Evolutionary conservation across 441 rosid genomes (phyloP), one percentile per base, ranked within the genome.

Genomic region (Croton laevigatus): DNA sequence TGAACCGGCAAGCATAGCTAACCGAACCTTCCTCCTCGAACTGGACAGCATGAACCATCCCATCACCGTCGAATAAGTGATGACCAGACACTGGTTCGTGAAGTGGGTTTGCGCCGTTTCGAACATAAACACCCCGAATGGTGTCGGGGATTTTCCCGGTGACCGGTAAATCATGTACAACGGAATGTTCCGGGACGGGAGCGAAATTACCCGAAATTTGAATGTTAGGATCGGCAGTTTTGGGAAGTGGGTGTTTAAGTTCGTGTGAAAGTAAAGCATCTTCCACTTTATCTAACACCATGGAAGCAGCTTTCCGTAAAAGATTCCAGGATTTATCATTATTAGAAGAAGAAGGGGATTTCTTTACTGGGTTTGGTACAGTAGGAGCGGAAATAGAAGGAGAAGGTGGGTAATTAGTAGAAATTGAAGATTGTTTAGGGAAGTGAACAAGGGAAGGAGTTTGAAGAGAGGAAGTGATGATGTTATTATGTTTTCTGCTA

Each of bases 41-140:
- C 20, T 62, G 72, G 27, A 91, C 90, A 0, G 90, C 82, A 58
- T 91, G 97, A 60, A 91, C 79, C 95, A 91, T 91, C 51, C 97
- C 94, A 57, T 91, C 97, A 3, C 97, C 95, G 54, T 91, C 97
- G 60, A 91, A 91, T 3, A 89, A 80, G 78, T 89, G 97, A 75
- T 91, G 97, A 0, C 97, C 91, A 44, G 91, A 79, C 9, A 82
- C 71, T 1, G 97, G 97, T 55, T 82, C 83, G 76, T 78, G 82
- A 20, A 86, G 83, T 1, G 97, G 97, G 78, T 91, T 91, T 4
- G 91, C 97, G 11, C 97, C 97, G 84, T 91, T 91, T 27, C 97
- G 74, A 22, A 87, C 75, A 46, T 91, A 91, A 12, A 88, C 90
- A 8, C 97, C 97, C 11, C 68, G 76, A 37, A 91, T 86, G 38